Percentiles rank a stretch among this genome's conserved stretches.
These are phyloP conservation scores for Podospora pseudopauciseta DNA, from an alignment of 495 filamentous ascomycete genomes.

Conservation along the genomic window DNA sequence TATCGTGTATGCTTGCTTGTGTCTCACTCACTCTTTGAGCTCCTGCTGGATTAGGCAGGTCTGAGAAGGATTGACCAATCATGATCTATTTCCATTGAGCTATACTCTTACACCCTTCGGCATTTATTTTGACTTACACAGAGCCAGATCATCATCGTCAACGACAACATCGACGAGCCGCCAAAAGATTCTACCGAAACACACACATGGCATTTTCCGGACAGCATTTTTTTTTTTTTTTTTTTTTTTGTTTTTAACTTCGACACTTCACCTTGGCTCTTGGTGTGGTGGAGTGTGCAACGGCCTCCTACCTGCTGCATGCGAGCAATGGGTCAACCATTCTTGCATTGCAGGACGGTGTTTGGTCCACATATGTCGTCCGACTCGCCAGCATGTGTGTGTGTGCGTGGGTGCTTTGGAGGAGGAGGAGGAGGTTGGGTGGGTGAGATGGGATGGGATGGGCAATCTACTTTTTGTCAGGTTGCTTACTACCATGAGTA, in stretches of 20 bases:
- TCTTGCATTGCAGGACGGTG: neutral
- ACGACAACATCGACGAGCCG: neutral
- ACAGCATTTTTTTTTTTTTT: neutral
- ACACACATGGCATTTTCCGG: neutral
- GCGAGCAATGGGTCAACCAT: neutral
- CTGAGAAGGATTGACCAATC: neutral
- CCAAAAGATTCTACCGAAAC: too few relatives aligned
- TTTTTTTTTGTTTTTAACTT: neutral
- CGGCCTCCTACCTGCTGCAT: neutral
- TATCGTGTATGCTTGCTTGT: too few relatives aligned
- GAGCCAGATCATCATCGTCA: too few relatives aligned
- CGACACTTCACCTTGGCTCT: neutral
- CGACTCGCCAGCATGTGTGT: neutral
- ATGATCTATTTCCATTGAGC: neutral
- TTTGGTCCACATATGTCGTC: slow-evolving; percentile 6
- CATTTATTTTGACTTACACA: neutral
- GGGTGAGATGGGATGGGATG: neutral
- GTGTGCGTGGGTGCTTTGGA: neutral
- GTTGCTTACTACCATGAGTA: too few relatives aligned
- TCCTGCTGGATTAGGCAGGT: neutral
- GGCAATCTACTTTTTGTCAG: too few relatives aligned
- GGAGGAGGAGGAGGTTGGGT: neutral
- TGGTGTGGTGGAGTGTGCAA: neutral
- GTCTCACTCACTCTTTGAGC: too few relatives aligned
- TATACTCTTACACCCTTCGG: neutral